phyloP scores from a whole-genome alignment of 495 filamentous ascomycete genomes.

The Penicillium waksmanii region DNA sequence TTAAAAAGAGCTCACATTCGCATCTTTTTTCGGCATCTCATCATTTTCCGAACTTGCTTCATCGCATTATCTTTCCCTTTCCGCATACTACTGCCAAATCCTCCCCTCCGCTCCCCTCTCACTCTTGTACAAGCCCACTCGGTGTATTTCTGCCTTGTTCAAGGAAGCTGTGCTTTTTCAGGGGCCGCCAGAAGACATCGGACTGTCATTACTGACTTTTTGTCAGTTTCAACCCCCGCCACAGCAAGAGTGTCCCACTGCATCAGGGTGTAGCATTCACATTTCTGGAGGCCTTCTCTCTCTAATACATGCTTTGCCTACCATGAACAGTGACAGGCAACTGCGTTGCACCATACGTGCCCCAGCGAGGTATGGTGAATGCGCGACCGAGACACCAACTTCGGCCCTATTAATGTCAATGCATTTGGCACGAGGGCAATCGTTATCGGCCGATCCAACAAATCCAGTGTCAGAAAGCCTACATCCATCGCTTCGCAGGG shows the following conservation, averaged over 20 bases:
- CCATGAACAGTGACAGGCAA: conserved; percentile 21
- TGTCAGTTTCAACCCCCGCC: background rate
- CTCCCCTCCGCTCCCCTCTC: too few species aligned
- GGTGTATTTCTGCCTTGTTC: background rate
- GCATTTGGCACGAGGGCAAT: conserved; percentile 9
- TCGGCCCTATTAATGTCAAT: conserved; percentile 14
- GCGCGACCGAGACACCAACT: conserved; percentile 6
- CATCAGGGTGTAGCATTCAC: background rate
- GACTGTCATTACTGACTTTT: background rate
- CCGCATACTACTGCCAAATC: too few species aligned
- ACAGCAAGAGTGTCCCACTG: background rate
- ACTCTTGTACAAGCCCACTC: background rate
- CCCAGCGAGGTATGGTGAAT: conserved; percentile 22
- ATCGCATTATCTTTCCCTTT: too few species aligned
- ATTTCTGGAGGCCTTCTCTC: background rate
- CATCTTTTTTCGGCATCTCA: too few species aligned
- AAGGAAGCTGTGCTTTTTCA: background rate
- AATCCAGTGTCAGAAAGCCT: background rate
- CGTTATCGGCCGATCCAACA: background rate
- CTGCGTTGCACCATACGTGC: conserved; percentile 27
- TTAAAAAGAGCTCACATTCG: too few species aligned
- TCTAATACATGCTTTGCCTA: background rate
- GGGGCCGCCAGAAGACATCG: background rate
- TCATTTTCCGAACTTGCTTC: too few species aligned
- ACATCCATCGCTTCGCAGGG: background rate